Evolutionary conservation across 129 eudicot genomes (phyloP), one percentile per base, ranked within the genome.

Genomic region (Helichrysum umbraculigerum): DNA sequence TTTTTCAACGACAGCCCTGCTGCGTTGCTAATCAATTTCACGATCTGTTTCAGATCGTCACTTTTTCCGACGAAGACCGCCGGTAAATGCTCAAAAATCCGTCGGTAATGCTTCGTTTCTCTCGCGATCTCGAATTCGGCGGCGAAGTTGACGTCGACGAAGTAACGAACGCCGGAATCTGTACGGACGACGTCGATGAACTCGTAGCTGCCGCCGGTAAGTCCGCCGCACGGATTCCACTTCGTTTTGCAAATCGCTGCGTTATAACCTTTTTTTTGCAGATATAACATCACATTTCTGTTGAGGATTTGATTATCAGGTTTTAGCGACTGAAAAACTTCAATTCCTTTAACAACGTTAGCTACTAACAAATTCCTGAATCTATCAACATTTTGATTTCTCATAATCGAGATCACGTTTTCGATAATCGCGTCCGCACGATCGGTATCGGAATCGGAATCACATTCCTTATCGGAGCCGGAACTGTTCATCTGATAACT

Each of bases 91-190:
- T 47, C 59, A 12, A 66, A 2, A 0, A 86, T 4, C 0, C 81
- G 81, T 75, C 77, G 76, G 73, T 86, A 93, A 6, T 76, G 68
- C 1, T 10, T 60, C 39, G 92, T 90, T 35, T 83, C 95, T 41
- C 98, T 79, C n/a, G 96, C 98, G 78, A 93, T 83, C 44, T 87
- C 88, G 70, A 93, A 93, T 57, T 90, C 92, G 7, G 79, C 71
- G 68, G 83, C 72, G 47, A 93, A 90, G n/a, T 87, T 84, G 3
- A 85, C 61, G 25, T 93, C 95, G 73, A 93, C 11, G 72, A 81
- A 77, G 78, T 90, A 93, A 3, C 98, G 79, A 15, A 44, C 34
- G 39, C 25, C 70, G 70, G 86, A 44, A 19, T 81, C 77, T 2
- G 82, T 64, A 58, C 75, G 47, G 33, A 88, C 17, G 0, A 93